These are phyloP conservation scores for Candolleomyces efflorescens DNA, from an alignment of 768 basidiomycete genomes.

Conservation along the genomic window DNA sequence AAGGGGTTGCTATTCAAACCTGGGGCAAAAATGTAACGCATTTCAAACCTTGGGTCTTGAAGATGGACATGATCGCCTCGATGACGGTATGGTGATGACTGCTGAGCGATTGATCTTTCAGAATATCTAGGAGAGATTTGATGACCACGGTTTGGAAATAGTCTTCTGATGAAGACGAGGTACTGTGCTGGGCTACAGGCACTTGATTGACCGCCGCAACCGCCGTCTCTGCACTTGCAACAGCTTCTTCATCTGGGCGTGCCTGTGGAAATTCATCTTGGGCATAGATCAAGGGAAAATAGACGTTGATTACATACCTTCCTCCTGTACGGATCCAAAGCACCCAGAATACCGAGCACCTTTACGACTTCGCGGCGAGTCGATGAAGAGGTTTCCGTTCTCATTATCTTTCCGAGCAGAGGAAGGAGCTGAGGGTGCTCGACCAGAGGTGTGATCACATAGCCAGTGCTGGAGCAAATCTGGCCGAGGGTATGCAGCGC, in stretches of 20 bases:
- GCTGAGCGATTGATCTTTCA: slow-evolving; percentile 85
- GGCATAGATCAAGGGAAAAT: neutral
- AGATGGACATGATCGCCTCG: slow-evolving; percentile 98
- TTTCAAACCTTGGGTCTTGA: slow-evolving; percentile 96
- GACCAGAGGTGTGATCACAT: slow-evolving; percentile 85
- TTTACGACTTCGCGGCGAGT: slow-evolving; percentile 89
- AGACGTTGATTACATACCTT: slow-evolving; percentile 56
- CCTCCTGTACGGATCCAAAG: slow-evolving; percentile 91
- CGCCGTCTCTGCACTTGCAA: slow-evolving; percentile 45
- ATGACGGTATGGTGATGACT: slow-evolving; percentile 91
- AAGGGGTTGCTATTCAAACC: slow-evolving; percentile 36
- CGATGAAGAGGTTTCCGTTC: slow-evolving; percentile 67
- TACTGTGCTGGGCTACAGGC: slow-evolving; percentile 56
- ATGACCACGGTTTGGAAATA: slow-evolving; percentile 98
- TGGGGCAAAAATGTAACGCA: slow-evolving; percentile 94
- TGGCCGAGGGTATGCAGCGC: slow-evolving; percentile 93
- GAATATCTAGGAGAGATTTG: slow-evolving; percentile 75
- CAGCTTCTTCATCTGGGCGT: slow-evolving; percentile 61
- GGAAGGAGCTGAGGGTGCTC: slow-evolving; percentile 91
- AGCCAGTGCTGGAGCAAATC: slow-evolving; percentile 92
- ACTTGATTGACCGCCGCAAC: slow-evolving; percentile 65
- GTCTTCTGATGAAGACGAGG: slow-evolving; percentile 75
- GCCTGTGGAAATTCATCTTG: slow-evolving; percentile 5
- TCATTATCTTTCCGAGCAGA: slow-evolving; percentile 77
- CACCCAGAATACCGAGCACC: slow-evolving; percentile 93